Base-by-base conservation (phyloP, 371 early-diverging fungal genomes). In the Gilbertella persicaria region DNA sequence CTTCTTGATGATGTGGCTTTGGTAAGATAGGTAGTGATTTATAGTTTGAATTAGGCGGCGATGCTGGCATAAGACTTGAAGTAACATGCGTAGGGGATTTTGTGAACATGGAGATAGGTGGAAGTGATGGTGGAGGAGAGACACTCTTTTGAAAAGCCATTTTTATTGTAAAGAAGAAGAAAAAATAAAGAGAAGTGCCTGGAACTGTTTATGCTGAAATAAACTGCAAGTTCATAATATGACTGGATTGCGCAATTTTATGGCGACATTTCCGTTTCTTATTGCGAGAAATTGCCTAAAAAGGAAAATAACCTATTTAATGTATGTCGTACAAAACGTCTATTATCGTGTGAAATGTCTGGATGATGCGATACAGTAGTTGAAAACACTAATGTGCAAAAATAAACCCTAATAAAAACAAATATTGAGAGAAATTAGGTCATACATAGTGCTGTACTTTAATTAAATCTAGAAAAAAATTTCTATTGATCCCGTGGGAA, bases 231-330 rank as follows among this genome's bases (percentile, higher is more conserved):
- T 10, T 29, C n/a, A 33, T 16, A 26, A 16, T 51, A 35, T 36
- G 33, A 36, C 26, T 61, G 41, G 33, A 55, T 60, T 55, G 56
- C 60, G 65, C 60, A 52, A 60, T 60, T 29, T 35, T 41, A 64
- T 64, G 51, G 60, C 65, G 65, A 64, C 60, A 64, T 64, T 56
- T 53, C 42, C 17, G 21, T 51, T 30, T 39, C 35, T 48, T 20
- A 64, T 64, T 64, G 60, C 65, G 63, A 63, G 35, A 43, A 46
- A 46, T 7, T 25, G 12, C 35, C 40, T n/a, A 37, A 53, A 53
- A 40, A 58, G 41, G 59, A 24, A 45, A 58, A 35, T 9, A 30
- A 25, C 17, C 14, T n/a, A n/a, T n/a, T n/a, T n/a, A n/a, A n/a
- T n/a, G n/a, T 37, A 17, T 4, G 42, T 49, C 16, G 38, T 36